These are phyloP conservation scores for Russula abietina DNA, from an alignment of 768 basidiomycete genomes.

Conservation along the genomic window DNA sequence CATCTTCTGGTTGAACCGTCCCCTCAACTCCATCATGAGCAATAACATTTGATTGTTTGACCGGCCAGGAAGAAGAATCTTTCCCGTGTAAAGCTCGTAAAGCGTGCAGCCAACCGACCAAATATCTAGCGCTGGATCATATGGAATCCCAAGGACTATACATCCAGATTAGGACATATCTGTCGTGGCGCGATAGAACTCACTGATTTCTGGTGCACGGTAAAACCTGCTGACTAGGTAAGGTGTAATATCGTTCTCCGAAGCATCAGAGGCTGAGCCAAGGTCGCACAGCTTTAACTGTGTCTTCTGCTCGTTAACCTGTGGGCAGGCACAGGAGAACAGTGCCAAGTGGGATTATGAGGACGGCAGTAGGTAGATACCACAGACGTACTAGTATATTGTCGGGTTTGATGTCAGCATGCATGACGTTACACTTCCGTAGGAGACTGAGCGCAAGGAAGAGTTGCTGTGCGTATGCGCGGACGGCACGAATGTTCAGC, in stretches of 20 bases:
- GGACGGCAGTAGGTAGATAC: not conserved
- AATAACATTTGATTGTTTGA: constrained; percentile 98
- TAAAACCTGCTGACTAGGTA: constrained; percentile 98
- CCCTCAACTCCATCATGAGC: constrained; percentile 97
- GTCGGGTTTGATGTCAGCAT: constrained; percentile 98
- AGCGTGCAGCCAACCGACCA: constrained; percentile 98
- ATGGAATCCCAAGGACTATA: constrained; percentile 88
- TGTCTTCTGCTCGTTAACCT: constrained; percentile 96
- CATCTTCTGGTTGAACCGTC: constrained; percentile 87
- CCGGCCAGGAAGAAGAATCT: constrained; percentile 94
- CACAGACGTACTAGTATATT: constrained; percentile 75
- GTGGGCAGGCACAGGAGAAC: not conserved
- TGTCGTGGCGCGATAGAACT: constrained; percentile 29
- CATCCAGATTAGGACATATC: constrained; percentile 10
- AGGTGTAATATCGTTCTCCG: constrained; percentile 95
- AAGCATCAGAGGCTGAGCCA: constrained; percentile 92
- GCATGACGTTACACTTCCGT: constrained; percentile 89
- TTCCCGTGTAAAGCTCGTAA: constrained; percentile 93
- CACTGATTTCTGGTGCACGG: constrained; percentile 97
- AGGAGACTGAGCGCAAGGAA: constrained; percentile 82
- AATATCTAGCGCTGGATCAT: constrained; percentile 88
- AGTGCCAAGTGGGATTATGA: not conserved
- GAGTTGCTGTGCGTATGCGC: constrained; percentile 96
- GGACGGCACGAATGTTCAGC: constrained; percentile 91
- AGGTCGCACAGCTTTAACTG: constrained; percentile 92